Base-by-base conservation (phyloP, 257 asterid genomes). In the Cynanchum wilfordii region DNA sequence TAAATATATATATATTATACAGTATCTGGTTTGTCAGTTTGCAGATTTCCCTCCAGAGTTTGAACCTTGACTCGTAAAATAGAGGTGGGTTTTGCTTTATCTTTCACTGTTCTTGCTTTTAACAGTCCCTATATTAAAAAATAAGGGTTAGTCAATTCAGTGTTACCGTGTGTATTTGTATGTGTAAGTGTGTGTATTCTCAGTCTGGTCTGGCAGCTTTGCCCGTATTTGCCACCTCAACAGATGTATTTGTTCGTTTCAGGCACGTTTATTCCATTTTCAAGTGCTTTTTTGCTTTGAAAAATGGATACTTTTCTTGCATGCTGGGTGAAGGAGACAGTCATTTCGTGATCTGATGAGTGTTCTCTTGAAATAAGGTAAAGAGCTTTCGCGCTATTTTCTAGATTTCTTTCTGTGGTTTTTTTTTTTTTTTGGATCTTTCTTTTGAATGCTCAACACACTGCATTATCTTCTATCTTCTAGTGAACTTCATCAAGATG, bases 201-300 rank as follows among this genome's bases (percentile, higher is more conserved):
- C 66, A 25, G 27, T 63, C 20, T 36, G 29, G 36, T 71, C 70
- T 52, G 30, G 30, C 73, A 70, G 70, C 76, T 74, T 42, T 74
- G 24, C 51, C 55, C 0, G 42, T 51, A 62, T 29, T 71, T 74
- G 63, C 54, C 66, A 66, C 55, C 66, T 5, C 40, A 69, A 81
- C 52, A 71, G 83, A 42, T 42, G 47, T 42, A 42, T 42, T 42
- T 42, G 47, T 72, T 52, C 73, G 75, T 72, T 77, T 69, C 85
- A 62, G 82, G 70, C 69, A 38, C 78, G 72, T 38, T 47, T 30
- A 30, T 76, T 69, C 73, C 73, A 36, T 13, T 7, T 24, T 30
- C 73, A 9, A 42, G 57, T 16, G 57, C 36, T 13, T 42, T 45
- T 67, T 10, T 15, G 17, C 71, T 40, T 54, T 65, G 56, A 67